Evolutionary conservation across 2,329 filamentous ascomycete genomes (phyloP), one percentile per base, ranked within the genome.

Genomic region (Sarocladium oryzae): DNA sequence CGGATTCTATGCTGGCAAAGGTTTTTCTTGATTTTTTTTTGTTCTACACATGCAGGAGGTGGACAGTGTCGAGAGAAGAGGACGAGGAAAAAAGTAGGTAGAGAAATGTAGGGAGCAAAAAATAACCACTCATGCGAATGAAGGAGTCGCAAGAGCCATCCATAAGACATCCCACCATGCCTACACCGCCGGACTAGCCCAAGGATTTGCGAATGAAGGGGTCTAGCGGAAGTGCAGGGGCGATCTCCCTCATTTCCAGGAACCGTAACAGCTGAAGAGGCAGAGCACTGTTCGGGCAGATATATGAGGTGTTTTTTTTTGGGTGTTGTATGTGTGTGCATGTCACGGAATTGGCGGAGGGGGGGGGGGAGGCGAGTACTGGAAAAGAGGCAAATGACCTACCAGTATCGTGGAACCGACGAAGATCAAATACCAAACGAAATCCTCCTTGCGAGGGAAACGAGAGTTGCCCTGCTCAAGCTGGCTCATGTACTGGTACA

Each of bases 191-290:
- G 70, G 73, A n/a, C 75, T 78, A 74, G 64, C 74, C 81, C 78
- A 73, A 66, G 70, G 71, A 76, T 73, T 49, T 83, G 82, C 82
- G 83, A 85, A 86, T 84, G 77, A 82, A 72, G 76, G 77, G 73
- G 70, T 40, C 72, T 71, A 67, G 60, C 63, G 60, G 66, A 76
- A 75, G 75, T 78, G 78, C 75, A 81, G 79, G 84, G 85, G 82
- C 80, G 74, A 81, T 89, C 84, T 89, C 77, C 85, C 85, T 89
- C 85, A 75, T 71, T 83, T 87, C 74, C 84, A 89, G 85, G 85
- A 89, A 89, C 85, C 85, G 85, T 75, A 78, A 85, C 84, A 88
- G 84, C 75, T 81, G 85, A 78, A 63, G 68, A 68, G 71, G 78
- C 71, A 69, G 56, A 63, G 64, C 75, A 76, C 85, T 87, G 85